These are phyloP conservation scores for Rhodotorula sp. DNA, from an alignment of 1,284 basidiomycete species.

Conservation along the genomic window DNA sequence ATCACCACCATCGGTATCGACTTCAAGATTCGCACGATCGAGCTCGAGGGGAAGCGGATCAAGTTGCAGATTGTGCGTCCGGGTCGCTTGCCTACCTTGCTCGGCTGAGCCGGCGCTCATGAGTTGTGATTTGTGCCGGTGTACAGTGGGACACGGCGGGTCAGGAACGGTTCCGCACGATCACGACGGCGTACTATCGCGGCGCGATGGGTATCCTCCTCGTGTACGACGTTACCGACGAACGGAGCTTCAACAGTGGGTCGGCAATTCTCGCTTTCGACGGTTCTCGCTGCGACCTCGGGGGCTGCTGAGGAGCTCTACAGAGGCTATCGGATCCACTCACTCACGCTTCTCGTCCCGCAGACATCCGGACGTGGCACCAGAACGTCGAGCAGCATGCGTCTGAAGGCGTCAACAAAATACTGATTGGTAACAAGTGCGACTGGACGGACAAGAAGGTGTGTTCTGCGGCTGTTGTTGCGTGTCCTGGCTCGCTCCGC, in stretches of 20 bases:
- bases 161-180: constrained; percentile 98
- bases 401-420: constrained; percentile 98
- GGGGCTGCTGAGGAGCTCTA: neutral
- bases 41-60: constrained; percentile 91
- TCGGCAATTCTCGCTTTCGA: neutral
- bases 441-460: constrained; percentile 95
- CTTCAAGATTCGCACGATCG: constrained; percentile 96
- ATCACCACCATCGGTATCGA: constrained; percentile 98
- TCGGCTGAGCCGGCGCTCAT: no score
- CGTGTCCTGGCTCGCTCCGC: neutral
- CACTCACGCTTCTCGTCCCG: neutral
- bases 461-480: neutral
- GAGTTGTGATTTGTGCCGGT: no score
- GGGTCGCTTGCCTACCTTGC: no score
- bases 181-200: constrained; percentile 99
- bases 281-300: neutral
- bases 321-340: neutral
- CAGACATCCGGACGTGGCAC: constrained; percentile 99
- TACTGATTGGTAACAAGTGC: constrained; percentile 97
- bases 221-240: constrained; percentile 98
- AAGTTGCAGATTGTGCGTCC: constrained; percentile 86
- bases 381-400: constrained; percentile 98
- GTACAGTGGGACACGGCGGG: constrained; percentile 95
- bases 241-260: constrained; percentile 95
- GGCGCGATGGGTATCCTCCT: constrained; percentile 99